Percentiles rank a stretch among this genome's conserved stretches.
Evolutionary conservation across 148 eudicot species (phyloP).

Genomic region (Chenopodium album): DNA sequence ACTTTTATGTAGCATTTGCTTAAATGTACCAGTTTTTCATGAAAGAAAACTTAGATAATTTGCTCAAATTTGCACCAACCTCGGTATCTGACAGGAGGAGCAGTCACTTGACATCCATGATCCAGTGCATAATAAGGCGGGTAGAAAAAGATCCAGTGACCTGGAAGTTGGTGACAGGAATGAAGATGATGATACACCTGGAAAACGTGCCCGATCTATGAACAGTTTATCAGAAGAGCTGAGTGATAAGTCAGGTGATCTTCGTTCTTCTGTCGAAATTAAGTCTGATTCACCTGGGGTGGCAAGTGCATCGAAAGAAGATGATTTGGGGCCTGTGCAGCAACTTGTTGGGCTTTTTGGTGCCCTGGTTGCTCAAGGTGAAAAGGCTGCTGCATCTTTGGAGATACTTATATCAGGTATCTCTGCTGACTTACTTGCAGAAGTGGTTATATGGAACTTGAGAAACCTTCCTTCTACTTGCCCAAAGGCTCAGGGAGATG

Average conservation of each 20-base stretch:
- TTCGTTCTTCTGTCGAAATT: constrained; percentile 31
- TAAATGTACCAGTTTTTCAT: background rate
- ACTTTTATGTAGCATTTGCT: background rate
- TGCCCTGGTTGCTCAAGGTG: constrained; percentile 91
- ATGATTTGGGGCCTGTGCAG: constrained; percentile 71
- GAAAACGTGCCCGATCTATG: constrained; percentile 63
- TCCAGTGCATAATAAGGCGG: constrained; percentile 31
- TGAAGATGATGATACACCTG: constrained; percentile 57
- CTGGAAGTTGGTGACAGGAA: constrained; percentile 40
- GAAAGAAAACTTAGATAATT: background rate
- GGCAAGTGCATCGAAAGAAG: constrained; percentile 36
- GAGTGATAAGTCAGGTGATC: constrained; percentile 27
- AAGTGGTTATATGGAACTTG: constrained; percentile 87
- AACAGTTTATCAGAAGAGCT: constrained; percentile 42
- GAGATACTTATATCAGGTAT: constrained; percentile 88
- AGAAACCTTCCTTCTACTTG: constrained; percentile 60
- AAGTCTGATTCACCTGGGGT: constrained; percentile 36
- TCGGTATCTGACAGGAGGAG: constrained; percentile 56
- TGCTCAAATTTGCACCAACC: constrained; percentile 5
- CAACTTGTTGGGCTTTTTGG: constrained; percentile 87
- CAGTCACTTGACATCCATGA: constrained; percentile 36
- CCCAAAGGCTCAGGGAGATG: constrained; percentile 56
- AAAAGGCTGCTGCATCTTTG: constrained; percentile 67
- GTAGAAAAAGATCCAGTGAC: constrained; percentile 68
- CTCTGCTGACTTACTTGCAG: constrained; percentile 86